phyloP scores from a whole-genome alignment of 164 flowering plant species.

The Magnolia kwangsiensis region DNA sequence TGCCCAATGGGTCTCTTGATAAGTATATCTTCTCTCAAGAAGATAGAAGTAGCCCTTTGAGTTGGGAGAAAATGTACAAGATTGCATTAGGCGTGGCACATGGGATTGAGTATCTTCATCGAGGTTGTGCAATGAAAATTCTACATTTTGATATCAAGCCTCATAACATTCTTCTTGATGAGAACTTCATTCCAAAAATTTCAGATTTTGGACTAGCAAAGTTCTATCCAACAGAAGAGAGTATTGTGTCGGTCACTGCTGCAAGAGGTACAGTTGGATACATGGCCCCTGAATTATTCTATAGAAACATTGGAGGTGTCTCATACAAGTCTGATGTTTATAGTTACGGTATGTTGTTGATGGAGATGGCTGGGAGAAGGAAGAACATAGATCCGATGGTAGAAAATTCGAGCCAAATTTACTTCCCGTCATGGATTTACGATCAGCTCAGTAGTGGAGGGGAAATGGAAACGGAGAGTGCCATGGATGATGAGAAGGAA shows the following conservation, averaged over 20 bases:
- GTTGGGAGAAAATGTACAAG: neutral
- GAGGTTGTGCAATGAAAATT: constrained; percentile 5
- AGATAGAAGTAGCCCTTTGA: neutral
- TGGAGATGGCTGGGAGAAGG: constrained; percentile 6
- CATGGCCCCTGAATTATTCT: constrained; percentile 12
- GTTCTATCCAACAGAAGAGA: neutral
- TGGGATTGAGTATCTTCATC: constrained; percentile 12
- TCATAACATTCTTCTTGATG: constrained; percentile 12
- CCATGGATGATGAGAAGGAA: neutral
- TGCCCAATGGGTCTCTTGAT: constrained; percentile 14
- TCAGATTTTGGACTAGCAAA: constrained; percentile 13
- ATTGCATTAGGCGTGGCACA: constrained; percentile 8
- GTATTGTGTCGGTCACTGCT: neutral
- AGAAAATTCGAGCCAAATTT: constrained; percentile 14
- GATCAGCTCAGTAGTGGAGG: constrained; percentile 8
- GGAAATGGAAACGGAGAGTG: constrained; percentile 9
- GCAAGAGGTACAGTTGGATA: constrained; percentile 12
- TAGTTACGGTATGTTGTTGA: constrained; percentile 7
- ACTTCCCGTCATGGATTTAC: constrained; percentile 26
- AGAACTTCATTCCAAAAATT: constrained; percentile 12
- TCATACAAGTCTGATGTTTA: constrained; percentile 15
- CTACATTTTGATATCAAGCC: constrained; percentile 15
- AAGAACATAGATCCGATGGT: neutral
- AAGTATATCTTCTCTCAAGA: constrained; percentile 6
- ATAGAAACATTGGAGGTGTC: constrained; percentile 5